Evolutionary conservation across 169 alveolate species (phyloP).

Genomic region (Fabrea salina): DNA sequence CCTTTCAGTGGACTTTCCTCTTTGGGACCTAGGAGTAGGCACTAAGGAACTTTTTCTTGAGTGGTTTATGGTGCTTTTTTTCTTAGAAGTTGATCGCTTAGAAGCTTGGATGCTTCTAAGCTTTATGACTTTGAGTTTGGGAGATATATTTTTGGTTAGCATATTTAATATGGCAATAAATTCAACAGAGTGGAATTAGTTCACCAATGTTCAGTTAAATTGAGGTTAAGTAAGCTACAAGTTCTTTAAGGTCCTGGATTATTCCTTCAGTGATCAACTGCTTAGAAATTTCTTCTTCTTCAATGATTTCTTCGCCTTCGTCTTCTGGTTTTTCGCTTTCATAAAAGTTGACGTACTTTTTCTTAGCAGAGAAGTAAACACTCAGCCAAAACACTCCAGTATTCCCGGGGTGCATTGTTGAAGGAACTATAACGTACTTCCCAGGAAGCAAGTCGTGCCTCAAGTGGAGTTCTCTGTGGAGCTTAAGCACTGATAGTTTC

Average conservation of each 20-base stretch:
- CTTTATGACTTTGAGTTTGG: too few species aligned
- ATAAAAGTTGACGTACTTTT: neutral
- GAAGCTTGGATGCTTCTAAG: too few species aligned
- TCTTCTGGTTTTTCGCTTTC: conserved; percentile 21
- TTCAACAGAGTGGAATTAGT: too few species aligned
- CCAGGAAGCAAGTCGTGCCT: conserved; percentile 51
- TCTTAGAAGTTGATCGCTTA: too few species aligned
- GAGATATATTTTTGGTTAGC: too few species aligned
- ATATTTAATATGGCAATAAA: too few species aligned
- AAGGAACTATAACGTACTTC: conserved; percentile 55
- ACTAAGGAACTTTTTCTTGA: too few species aligned
- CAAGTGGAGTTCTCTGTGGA: conserved; percentile 61
- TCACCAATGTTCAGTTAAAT: too few species aligned
- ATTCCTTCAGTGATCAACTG: neutral
- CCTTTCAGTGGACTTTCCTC: too few species aligned
- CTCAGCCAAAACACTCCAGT: conserved; percentile 42
- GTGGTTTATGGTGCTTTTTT: too few species aligned
- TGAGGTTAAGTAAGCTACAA: neutral
- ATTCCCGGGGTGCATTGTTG: conserved; percentile 46
- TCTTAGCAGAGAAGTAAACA: conserved; percentile 38
- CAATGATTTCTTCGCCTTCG: conserved; percentile 31
- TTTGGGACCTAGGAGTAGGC: too few species aligned
- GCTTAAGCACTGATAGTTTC: conserved; percentile 51
- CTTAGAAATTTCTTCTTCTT: conserved; percentile 41
- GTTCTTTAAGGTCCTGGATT: neutral